Evolutionary conservation across 306 rosid species (phyloP).

Genomic region (Prunus mongolica): DNA sequence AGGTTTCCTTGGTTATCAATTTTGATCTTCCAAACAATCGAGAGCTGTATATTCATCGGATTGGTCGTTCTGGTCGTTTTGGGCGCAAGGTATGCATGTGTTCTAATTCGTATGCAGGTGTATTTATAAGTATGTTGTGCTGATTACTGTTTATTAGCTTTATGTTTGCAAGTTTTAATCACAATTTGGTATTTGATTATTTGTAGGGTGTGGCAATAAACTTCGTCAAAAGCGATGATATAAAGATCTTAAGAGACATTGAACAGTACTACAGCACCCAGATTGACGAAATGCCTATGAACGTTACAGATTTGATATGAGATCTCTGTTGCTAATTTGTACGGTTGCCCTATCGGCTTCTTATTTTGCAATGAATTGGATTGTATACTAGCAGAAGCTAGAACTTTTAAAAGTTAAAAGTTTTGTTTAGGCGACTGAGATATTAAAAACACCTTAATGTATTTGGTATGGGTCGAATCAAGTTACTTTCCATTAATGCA

Average conservation of each 20-base stretch:
- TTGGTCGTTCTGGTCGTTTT: slow-evolving; percentile 98
- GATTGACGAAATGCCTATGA: slow-evolving; percentile 99
- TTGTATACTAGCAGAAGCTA: not conserved
- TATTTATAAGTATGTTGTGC: too few relatives aligned
- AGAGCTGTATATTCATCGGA: slow-evolving; percentile 94
- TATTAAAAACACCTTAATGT: not conserved
- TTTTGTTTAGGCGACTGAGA: not conserved
- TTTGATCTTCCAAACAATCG: slow-evolving; percentile 98
- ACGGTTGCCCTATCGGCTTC: not conserved
- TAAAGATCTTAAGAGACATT: slow-evolving; percentile 89
- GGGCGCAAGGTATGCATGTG: slow-evolving; percentile 78
- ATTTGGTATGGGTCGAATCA: not conserved
- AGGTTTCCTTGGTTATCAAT: slow-evolving; percentile 93
- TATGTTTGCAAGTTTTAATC: not conserved
- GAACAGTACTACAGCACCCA: slow-evolving; percentile 97
- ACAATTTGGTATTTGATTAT: slow-evolving; percentile 8
- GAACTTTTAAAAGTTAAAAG: not conserved
- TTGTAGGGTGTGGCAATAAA: slow-evolving; percentile 97
- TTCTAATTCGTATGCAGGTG: too few relatives aligned
- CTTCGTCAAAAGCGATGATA: slow-evolving; percentile 94
- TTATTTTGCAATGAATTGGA: not conserved
- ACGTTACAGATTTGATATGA: slow-evolving; percentile 86
- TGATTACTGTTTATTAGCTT: too few relatives aligned
- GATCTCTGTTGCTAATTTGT: not conserved
- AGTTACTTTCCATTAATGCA: too few relatives aligned